Evolutionary conservation across 2,329 filamentous ascomycete genomes (phyloP).

Genomic region (Botrytis fragariae): DNA sequence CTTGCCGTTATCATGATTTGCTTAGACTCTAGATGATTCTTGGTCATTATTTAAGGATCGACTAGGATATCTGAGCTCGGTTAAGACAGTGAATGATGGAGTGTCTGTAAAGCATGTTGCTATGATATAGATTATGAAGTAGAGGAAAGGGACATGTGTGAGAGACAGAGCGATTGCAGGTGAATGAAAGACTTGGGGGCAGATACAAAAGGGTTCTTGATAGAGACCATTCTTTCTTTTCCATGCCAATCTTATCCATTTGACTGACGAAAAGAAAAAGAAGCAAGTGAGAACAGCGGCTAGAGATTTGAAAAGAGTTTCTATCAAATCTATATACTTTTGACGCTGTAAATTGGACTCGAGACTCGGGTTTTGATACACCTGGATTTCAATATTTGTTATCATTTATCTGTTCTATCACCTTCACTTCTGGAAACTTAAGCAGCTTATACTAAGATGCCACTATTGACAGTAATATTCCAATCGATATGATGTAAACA

Average conservation of each 20-base stretch:
- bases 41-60: neutral
- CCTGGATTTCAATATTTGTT: neutral
- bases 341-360: neutral
- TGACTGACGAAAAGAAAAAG: too few relatives aligned
- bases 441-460: neutral
- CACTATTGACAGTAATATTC: neutral
- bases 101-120: fast-evolving
- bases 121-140: neutral
- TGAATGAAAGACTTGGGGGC: too few relatives aligned
- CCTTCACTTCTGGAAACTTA: neutral
- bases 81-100: fast-evolving
- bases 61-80: fast-evolving
- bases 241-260: fast-evolving
- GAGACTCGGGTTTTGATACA: neutral
- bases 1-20: neutral
- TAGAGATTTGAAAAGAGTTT: too few relatives aligned
- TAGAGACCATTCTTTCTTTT: too few relatives aligned
- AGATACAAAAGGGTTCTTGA: neutral
- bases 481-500: neutral
- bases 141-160: fast-evolving
- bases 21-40: neutral
- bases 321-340: too few relatives aligned
- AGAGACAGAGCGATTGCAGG: neutral
- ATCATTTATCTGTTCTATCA: neutral
- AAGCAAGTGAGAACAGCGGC: too few relatives aligned